A percentile compares a stretch with the other conserved stretches of the same genome.
Evolutionary conservation across 768 basidiomycete species (phyloP).

Genomic region (Mycena metata): DNA sequence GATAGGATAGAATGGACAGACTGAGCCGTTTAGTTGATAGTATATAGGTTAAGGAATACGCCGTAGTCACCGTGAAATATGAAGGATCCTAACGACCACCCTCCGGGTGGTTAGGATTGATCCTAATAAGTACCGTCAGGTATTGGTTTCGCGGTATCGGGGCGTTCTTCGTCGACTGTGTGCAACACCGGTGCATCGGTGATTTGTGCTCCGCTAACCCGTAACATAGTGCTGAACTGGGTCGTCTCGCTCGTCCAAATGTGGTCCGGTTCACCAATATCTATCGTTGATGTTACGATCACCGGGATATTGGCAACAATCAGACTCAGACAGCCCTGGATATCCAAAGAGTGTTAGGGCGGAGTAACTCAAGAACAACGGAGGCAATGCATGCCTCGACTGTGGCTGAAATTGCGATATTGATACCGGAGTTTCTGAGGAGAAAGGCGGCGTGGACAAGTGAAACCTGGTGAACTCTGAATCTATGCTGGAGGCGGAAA

Average conservation of each 20-base stretch:
- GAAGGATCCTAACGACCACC: too few species aligned
- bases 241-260: not conserved
- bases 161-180: too few species aligned
- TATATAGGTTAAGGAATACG: too few species aligned
- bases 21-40: too few species aligned
- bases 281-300: constrained; percentile 43
- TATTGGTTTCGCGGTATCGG: too few species aligned
- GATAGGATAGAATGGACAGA: too few species aligned
- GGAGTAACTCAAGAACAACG: not conserved
- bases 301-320: constrained; percentile 57
- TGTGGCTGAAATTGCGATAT: constrained; percentile 53
- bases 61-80: too few species aligned
- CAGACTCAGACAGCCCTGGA: constrained; percentile 50
- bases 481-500: not conserved
- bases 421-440: constrained; percentile 42
- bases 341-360: too few species aligned
- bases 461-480: constrained; percentile 41
- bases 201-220: not conserved
- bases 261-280: not conserved
- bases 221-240: not conserved
- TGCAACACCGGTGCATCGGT: too few species aligned
- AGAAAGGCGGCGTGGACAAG: constrained; percentile 61
- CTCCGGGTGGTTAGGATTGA: too few species aligned
- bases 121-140: too few species aligned
- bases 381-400: constrained; percentile 55